Base-by-base conservation (phyloP, 495 filamentous ascomycete species). In the Recurvomyces mirabilis region DNA sequence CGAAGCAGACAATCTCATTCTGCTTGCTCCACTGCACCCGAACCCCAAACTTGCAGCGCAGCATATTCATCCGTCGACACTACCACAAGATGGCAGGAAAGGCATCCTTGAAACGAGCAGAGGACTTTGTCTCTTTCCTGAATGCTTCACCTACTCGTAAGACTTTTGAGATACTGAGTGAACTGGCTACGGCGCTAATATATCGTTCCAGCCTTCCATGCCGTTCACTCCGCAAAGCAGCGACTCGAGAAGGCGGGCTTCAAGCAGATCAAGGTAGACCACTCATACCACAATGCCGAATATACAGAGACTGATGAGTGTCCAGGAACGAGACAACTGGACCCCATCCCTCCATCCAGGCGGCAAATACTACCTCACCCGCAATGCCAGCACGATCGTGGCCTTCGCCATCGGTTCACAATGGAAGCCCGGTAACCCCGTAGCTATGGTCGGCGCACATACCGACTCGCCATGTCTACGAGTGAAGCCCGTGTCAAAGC, bases 401-500 rank as follows among this genome's bases (percentile, higher is more conserved):
- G 91, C 93, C 41, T 99, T 99, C 64, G 83, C 85, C 43, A 81
- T 99, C 53, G 91, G 91, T 42, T 77, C 77, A 58, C 78, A 81
- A 69, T 99, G 91, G 91, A 78, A 79, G 76, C 78, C 93, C 5
- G 91, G 91, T 38, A 94, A 94, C 61, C 77, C 89, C 9, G 83
- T 99, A 58, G 79, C 82, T 56, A 91, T 96, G 82, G 76, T 99
- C 47, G 91, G 91, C 55, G 87, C 91, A 35, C 91, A 99, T 65
- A 96, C 91, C 18, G 91, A 99, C 62, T 96, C 89, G 4, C 84
- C 84, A 0, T 84, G 82, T 38, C 71, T 96, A 35, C 79, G 91
- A 35, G 65, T 99, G 53, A 99, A 99, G 67, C 91, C 91, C 3
- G 77, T 91, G 24, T 93, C 86, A 65, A 93, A 87, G 68, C 91